Evolutionary conservation across 805 yeast species (phyloP), one percentile per base, ranked within the genome.

Genomic region (Schwanniomyces pseudopolymorphus): DNA sequence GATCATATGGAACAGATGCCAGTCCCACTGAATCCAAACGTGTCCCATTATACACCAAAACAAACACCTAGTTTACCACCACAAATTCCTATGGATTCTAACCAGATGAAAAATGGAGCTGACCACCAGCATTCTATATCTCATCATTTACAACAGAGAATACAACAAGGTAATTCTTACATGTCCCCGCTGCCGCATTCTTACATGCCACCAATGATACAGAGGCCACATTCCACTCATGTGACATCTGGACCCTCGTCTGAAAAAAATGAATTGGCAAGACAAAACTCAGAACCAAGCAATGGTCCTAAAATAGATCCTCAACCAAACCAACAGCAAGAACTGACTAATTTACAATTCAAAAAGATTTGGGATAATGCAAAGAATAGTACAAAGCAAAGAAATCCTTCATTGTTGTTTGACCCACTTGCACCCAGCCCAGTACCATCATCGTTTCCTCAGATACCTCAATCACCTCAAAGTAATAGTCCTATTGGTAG

Each of bases 401-500:
- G 83, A 50, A 66, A 71, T 45, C 81, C 81, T 3, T 77, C 81
- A 9, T 61, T 78, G 33, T 66, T 75, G 27, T 62, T 67, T 44
- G 83, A 78, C 51, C 83, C 83, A 0, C 64, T 78, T 45, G 78
- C 79, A 2, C 74, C 78, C 1, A 69, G 57, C 2, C 74, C 76
- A 11, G 45, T 40, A 17, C 52, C 56, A 14, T 38, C 51, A 26
- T 31, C 46, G 11, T 6, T 47, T 8, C 43, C 48, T 17, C 43
- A 45, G 25, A 47, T 21, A 42, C 39, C 31, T 11, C 44, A 26
- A 24, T 38, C 27, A 3, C 40, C 40, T 22, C 25, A 21, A 14
- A 20, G 25, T 20, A 36, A 36, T 20, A 14, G 21, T 20, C 14
- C 25, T 19, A 8, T 24, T 22, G 20, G 25, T 5, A 38, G 24